Base-by-base conservation (phyloP, 2,329 filamentous ascomycete species). In the Fusarium equiseti region DNA sequence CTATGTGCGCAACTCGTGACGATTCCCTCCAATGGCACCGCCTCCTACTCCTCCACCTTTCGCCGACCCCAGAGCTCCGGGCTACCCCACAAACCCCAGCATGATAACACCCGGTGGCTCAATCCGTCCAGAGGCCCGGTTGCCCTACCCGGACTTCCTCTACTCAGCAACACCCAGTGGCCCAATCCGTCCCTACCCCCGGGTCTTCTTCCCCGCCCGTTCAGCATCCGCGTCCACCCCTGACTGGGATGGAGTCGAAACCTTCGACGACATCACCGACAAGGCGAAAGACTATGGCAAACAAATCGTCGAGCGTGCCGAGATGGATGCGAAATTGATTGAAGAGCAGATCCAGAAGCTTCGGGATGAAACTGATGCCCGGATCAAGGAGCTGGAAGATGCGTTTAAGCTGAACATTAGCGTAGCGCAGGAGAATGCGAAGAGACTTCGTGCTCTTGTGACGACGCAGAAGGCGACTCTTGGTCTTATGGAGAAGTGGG, bases 131-230 rank as follows among this genome's bases (percentile, higher is more conserved):
- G 20, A 20, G 20, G 20, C 20, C 20, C 20, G 20, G 20, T 20
- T 20, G 26, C 26, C 26, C 26, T 26, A 26, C 26, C 26, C 26
- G 8, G 26, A 8, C 26, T 26, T 8, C 26, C 8, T 2, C 26
- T 20, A 20, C 20, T 6, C 9, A n/a, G 4, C 35, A 12, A 38
- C 18, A n/a, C 35, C 10, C 9, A 4, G 9, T 11, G 18, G 10
- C 18, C 1, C 18, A 7, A 38, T 4, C 4, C 2, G 6, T 38
- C 35, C 18, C 35, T 2, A 9, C 0, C 16, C 5, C 1, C 0
- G 16, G 16, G 3, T 10, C 20, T 20, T 20, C 20, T 20, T 20
- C 5, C 35, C 35, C 5, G 3, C 18, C 0, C 35, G 10, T 2
- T 38, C 6, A 7, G 6, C 35, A n/a, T n/a, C 35, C 6, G 9